Evolutionary conservation across 1,139 yeast species (phyloP), one percentile per base, ranked within the genome.

Genomic region (Candida tropicalis): DNA sequence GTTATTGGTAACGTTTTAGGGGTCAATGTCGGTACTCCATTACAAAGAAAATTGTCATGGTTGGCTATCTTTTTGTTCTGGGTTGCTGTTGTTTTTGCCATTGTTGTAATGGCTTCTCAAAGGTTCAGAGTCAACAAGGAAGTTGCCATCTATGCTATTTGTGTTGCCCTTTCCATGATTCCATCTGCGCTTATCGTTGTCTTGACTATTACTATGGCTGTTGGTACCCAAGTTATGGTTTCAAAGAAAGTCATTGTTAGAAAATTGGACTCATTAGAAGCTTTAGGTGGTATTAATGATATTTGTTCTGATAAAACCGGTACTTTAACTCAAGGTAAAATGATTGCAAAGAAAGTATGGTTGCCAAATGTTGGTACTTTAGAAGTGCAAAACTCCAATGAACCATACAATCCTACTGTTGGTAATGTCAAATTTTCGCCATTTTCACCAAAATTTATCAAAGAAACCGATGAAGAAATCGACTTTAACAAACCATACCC

Each of bases 151-250:
- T 87, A 87, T 58, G 95, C 95, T n/a, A 83, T 87, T 55, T 86
- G 90, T 64, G 89, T 84, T 43, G 95, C 93, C 2, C 70, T 86
- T 40, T 82, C 93, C 2, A 85, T 86, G 93, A 86, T 86, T 55
- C 95, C 95, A 2, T 87, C 91, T 2, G 82, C 93, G 0, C 73
- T 87, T 54, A 84, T 86, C 46, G 95, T 86, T 29, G 95, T 87
- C 17, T 75, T 87, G 47, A 86, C 95, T n/a, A 86, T 87, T 49
- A 86, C 95, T 4, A 86, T 87, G 93, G 91, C 95, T 5, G 84
- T 85, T 48, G 95, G 95, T 13, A 87, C 95, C 27, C 84, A 83
- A 54, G 85, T 81, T 10, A 87, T 87, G 95, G 84, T 83, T 33
- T 62, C 68, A 35, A 77, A 84, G 55, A 70, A 84, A 56, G 95